Evolutionary conservation across 164 flowering plant genomes (phyloP), one percentile per base, ranked within the genome.

Genomic region (Kalanchoe fedtschenkoi): DNA sequence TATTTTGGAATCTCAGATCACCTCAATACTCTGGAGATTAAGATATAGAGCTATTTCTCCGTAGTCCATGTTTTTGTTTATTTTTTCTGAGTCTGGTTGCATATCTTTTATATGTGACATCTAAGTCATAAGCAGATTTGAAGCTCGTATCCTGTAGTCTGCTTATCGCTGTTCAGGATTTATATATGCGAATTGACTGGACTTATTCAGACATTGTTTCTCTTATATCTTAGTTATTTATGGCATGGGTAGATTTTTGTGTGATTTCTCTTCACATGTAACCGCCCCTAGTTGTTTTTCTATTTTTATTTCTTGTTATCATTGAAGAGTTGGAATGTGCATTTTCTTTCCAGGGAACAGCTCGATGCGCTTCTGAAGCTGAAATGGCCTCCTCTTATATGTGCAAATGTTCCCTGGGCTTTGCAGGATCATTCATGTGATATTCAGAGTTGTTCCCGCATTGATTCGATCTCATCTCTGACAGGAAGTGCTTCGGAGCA

Each of bases 391-490:
- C 29, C 74, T 64, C 59, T 90, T 70, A 70, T 70, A 44, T 76
- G 78, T 76, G 74, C 78, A 69, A 72, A 72, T 68, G 83, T 85
- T 63, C 97, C 99, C 37, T 90, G 99, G 99, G 91, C 81, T 44
- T 63, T 73, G 65, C 95, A 88, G 75, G 66, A 58, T 4, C 82
- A 80, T 39, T 64, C 62, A 17, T 90, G 96, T 79, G 71, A 51
- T 71, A 76, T 93, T 72, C 75, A 75, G 60, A 71, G 81, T 62
- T 93, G 91, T 85, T 79, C 72, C 54, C 63, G 62, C 46, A 33
- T 81, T 34, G 77, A 75, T 14, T 47, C 81, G 56, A 38, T 68
- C 62, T 43, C 75, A 62, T 65, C 89, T 72, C 34, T 68, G 63
- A 64, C 84, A 63, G 64, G 61, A 60, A 70, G 60, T 72, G 83